Conservation (phyloP, 176 grass and related monocot species). For the Chloris gayana region DNA sequence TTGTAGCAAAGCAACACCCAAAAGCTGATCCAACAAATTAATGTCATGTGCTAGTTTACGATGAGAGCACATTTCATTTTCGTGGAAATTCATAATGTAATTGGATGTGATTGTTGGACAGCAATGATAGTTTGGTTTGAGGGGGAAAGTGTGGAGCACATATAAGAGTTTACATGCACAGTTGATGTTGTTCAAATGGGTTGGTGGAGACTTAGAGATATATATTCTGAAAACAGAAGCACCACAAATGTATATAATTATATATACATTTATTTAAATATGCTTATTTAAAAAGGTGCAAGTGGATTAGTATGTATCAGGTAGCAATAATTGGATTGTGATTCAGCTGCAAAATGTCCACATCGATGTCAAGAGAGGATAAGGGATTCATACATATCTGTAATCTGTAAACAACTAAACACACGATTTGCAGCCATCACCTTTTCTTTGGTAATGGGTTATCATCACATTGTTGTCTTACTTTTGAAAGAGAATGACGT, state of each 20-base stretch:
- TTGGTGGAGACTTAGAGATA: neutral
- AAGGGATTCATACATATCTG: slow-evolving; percentile 14
- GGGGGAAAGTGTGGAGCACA: neutral
- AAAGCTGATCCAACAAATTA: slow-evolving; percentile 25
- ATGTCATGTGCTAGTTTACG: neutral
- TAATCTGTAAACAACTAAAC: neutral
- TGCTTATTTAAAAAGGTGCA: neutral
- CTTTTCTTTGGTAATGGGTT: neutral
- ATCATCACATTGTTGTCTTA: neutral
- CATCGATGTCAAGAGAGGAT: neutral
- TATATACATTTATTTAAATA: neutral
- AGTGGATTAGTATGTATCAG: neutral
- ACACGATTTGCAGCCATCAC: neutral
- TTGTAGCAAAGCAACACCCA: neutral
- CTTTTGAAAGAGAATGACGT: neutral
- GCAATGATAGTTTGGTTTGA: neutral
- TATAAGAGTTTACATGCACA: neutral
- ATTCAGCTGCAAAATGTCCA: slow-evolving; percentile 21
- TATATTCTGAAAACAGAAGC: slow-evolving; percentile 2
- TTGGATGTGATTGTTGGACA: neutral
- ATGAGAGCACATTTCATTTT: slow-evolving; percentile 17
- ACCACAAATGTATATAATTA: neutral
- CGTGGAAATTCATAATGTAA: neutral
- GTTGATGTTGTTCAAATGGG: neutral
- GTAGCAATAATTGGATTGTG: slow-evolving; percentile 33